Evolutionary conservation across 2,329 filamentous ascomycete genomes (phyloP), one percentile per base, ranked within the genome.

Genomic region (Epichloe glyceriae): DNA sequence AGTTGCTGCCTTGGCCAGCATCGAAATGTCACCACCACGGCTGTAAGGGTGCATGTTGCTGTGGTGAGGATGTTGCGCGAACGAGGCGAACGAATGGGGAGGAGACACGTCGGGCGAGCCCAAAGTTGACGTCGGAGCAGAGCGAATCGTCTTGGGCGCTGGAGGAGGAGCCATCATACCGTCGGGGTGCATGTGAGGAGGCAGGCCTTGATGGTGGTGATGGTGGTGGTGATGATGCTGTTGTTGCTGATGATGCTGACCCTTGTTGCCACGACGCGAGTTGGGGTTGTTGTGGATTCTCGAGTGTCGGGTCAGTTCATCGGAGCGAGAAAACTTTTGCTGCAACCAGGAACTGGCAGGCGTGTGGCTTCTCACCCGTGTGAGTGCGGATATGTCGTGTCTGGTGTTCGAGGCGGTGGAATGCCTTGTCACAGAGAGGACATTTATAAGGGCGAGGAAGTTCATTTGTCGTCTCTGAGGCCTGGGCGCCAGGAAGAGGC

Each of bases 211-310:
- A 46, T 64, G 63, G 52, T 67, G 62, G 55, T 67, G 65, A 37
- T 60, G 60, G 20, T 63, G 60, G 49, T 63, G 62, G 19, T 63
- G 60, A n/a, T 62, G 62, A 17, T 63, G 60, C n/a, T 60, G 63
- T 49, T 60, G 60, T 37, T 65, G 63, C 46, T 65, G 64, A 45
- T 67, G 66, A 51, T 73, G 69, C 58, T 77, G 73, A 30, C 68
- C 81, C 75, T 95, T 95, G 76, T 95, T 94, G 58, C 88, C 90
- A 64, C 91, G 78, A 64, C 93, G 79, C 52, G 90, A 96, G 76
- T 97, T 97, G 53, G 93, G 91, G 72, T 97, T 98, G 80, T 88
- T 96, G 79, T 98, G 91, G 73, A 98, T 98, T 67, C 91, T 82
- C 66, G 91, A 96, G 72, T 98, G 91, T 54, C 91, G 84, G 55